Conservation (phyloP, 2,329 filamentous ascomycete genomes). For the Monosporascus ibericus region DNA sequence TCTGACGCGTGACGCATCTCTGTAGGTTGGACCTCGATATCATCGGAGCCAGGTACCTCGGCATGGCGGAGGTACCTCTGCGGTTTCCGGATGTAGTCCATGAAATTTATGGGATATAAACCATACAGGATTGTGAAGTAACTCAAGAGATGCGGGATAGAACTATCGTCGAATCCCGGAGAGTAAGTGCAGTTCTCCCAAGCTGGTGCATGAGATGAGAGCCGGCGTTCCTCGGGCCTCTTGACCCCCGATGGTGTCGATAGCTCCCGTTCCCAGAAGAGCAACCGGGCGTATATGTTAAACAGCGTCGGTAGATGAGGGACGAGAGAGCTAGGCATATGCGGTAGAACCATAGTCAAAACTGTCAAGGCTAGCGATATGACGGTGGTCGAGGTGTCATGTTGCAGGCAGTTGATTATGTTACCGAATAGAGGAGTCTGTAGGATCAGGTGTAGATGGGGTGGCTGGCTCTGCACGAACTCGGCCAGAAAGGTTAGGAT, state of each 20-base stretch:
- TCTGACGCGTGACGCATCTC: constrained; percentile 73
- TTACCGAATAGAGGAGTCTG: constrained; percentile 67
- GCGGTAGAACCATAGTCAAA: constrained; percentile 75
- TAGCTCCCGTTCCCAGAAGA: constrained; percentile 68
- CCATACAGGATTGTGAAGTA: constrained; percentile 82
- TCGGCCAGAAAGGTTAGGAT: constrained; percentile 62
- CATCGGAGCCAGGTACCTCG: constrained; percentile 62
- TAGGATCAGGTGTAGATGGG: constrained; percentile 67
- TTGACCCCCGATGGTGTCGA: constrained; percentile 32
- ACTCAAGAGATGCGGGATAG: constrained; percentile 61
- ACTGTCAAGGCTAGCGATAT: constrained; percentile 70
- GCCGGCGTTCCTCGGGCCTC: constrained; percentile 31
- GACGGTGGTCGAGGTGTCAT: constrained; percentile 70
- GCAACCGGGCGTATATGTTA: constrained; percentile 71
- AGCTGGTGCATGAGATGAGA: constrained; percentile 25
- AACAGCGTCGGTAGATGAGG: constrained; percentile 67
- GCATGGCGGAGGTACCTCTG: constrained; percentile 71
- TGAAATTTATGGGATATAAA: constrained; percentile 78
- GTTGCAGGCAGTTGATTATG: constrained; percentile 67
- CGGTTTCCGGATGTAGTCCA: constrained; percentile 79
- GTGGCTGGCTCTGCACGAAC: constrained; percentile 71
- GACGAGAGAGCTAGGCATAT: constrained; percentile 68
- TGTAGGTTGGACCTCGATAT: constrained; percentile 71
- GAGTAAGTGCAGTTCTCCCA: constrained; percentile 64
- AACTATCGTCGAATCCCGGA: constrained; percentile 54